Evolutionary conservation across 192 early-diverging fungal species (phyloP).

Genomic region (Dispira simplex): DNA sequence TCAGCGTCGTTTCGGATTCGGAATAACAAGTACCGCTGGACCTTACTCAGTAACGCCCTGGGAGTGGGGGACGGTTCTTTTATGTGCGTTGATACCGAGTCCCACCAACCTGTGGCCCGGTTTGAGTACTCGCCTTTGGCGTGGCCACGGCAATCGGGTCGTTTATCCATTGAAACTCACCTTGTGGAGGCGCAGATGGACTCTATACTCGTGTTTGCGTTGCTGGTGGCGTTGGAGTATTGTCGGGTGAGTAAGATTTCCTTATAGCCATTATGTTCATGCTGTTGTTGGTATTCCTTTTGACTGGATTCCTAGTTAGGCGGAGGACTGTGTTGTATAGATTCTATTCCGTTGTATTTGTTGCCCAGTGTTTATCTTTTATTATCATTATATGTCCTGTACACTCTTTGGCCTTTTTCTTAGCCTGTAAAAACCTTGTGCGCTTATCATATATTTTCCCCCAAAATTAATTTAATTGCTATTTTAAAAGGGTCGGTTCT

Average conservation of each 20-base stretch:
- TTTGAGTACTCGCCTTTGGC: neutral
- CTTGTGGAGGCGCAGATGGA: neutral
- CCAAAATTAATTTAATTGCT: too few relatives aligned
- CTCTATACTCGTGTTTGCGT: neutral
- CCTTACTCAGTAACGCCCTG: slow-evolving; percentile 8
- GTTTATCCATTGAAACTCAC: neutral
- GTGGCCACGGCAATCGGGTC: neutral
- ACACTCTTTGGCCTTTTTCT: too few relatives aligned
- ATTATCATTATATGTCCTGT: too few relatives aligned
- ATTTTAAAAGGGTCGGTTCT: too few relatives aligned
- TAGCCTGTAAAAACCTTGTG: too few relatives aligned
- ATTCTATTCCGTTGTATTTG: too few relatives aligned
- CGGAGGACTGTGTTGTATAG: too few relatives aligned
- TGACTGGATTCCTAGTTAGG: too few relatives aligned
- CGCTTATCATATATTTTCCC: too few relatives aligned
- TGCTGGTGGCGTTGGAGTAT: slow-evolving; percentile 10
- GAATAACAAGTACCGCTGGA: slow-evolving; percentile 4
- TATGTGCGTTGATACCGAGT: slow-evolving; percentile 10
- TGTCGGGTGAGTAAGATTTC: neutral
- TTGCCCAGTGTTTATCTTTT: too few relatives aligned
- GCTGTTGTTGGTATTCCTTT: too few relatives aligned
- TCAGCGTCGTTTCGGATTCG: slow-evolving; percentile 6
- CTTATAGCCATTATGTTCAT: neutral
- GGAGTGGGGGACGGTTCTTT: slow-evolving; percentile 8
- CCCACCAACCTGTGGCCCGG: slow-evolving; percentile 5